These are phyloP conservation scores for Chlamydomonas schloesseri DNA, from an alignment of 139 green algal species.

Conservation along the genomic window DNA sequence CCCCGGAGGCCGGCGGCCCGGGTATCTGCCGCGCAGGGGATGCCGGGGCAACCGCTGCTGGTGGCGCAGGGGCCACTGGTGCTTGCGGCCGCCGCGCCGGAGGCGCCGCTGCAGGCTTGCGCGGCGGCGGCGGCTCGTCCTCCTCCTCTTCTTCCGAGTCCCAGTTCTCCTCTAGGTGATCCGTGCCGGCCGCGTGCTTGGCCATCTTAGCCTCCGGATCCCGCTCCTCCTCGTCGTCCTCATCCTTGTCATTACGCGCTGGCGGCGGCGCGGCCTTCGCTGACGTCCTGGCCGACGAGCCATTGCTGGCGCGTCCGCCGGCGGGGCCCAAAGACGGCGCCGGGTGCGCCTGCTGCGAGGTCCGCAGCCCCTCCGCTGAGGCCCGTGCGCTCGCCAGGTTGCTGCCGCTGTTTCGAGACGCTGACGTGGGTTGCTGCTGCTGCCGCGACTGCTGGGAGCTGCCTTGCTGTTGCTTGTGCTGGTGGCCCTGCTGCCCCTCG, in stretches of 20 bases:
- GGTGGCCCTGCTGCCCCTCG: background rate
- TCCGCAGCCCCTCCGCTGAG: too few relatives aligned
- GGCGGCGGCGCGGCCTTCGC: too few relatives aligned
- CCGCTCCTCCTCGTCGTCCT: constrained; percentile 28
- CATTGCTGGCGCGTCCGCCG: too few relatives aligned
- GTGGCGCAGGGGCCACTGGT: background rate
- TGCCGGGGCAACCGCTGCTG: background rate
- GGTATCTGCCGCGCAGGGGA: too few relatives aligned
- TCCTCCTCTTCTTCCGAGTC: constrained; percentile 32
- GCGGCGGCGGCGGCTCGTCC: background rate
- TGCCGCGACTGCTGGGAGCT: background rate
- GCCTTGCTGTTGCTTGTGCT: background rate
- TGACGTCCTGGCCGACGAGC: too few relatives aligned
- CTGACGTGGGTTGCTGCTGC: too few relatives aligned
- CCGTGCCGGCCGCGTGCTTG: constrained; percentile 30
- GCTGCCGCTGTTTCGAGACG: too few relatives aligned
- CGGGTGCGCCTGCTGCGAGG: too few relatives aligned
- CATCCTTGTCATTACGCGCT: background rate
- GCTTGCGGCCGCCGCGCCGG: background rate
- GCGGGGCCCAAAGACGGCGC: too few relatives aligned
- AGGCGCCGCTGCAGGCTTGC: background rate
- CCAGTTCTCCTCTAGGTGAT: constrained; percentile 44
- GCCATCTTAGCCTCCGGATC: background rate
- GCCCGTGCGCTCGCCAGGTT: too few relatives aligned
- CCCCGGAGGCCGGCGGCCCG: too few relatives aligned